Evolutionary conservation across 495 filamentous ascomycete genomes (phyloP).

Genomic region (Neurospora sublineolata): DNA sequence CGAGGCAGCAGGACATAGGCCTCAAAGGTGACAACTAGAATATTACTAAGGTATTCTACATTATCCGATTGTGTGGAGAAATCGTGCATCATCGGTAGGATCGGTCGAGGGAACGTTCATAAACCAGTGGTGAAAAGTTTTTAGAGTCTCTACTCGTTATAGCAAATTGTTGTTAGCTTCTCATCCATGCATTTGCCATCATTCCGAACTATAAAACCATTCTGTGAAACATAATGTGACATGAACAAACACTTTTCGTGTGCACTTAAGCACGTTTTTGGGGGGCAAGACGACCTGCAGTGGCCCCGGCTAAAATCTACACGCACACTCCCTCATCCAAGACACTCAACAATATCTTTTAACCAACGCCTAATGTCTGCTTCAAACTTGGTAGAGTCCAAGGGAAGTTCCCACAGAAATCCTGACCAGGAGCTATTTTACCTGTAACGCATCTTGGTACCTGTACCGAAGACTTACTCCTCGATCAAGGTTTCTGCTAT

Average conservation of each 20-base stretch:
- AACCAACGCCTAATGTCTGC: neutral
- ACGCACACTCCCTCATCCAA: neutral
- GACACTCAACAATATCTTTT: neutral
- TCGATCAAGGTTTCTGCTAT: neutral
- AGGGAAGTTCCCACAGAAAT: fast-evolving
- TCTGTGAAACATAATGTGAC: too few relatives aligned
- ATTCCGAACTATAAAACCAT: too few relatives aligned
- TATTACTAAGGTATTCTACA: neutral
- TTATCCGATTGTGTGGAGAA: neutral
- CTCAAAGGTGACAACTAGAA: too few relatives aligned
- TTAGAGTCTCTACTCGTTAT: too few relatives aligned
- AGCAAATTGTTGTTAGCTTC: too few relatives aligned
- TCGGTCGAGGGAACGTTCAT: too few relatives aligned
- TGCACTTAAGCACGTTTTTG: neutral
- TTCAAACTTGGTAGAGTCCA: neutral
- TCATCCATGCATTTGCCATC: too few relatives aligned
- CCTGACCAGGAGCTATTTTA: neutral
- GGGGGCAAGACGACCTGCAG: neutral
- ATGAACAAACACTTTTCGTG: too few relatives aligned
- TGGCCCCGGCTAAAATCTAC: neutral
- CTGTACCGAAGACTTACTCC: neutral
- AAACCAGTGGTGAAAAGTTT: too few relatives aligned
- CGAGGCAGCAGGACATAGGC: neutral
- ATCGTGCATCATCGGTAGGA: neutral
- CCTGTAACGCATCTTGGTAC: neutral